These are phyloP conservation scores for Huiozyma sinensis DNA, from an alignment of 805 yeast genomes.

Conservation along the genomic window DNA sequence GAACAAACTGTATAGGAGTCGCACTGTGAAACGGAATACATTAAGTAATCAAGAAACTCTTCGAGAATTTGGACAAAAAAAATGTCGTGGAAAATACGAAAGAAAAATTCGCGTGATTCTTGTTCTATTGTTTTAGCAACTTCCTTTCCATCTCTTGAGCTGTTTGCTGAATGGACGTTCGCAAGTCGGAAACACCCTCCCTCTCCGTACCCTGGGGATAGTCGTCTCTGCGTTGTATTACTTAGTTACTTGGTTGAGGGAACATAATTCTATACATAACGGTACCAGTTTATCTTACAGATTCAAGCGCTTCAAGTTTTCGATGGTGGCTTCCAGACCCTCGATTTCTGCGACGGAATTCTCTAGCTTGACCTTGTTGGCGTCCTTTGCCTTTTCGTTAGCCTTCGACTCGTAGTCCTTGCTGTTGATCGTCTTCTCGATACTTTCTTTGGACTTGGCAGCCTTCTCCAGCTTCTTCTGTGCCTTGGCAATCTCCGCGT, in stretches of 20 bases:
- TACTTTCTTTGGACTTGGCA: constrained; percentile 44
- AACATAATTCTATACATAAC: neutral
- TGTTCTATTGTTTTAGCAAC: too few relatives aligned
- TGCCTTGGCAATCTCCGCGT: constrained; percentile 80
- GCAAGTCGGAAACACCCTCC: too few relatives aligned
- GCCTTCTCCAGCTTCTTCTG: constrained; percentile 62
- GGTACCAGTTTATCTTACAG: constrained; percentile 22
- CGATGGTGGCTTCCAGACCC: constrained; percentile 78
- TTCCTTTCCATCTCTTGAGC: too few relatives aligned
- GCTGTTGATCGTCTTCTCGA: constrained; percentile 58
- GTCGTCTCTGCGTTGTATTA: neutral
- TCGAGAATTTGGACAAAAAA: too few relatives aligned
- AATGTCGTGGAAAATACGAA: too few relatives aligned
- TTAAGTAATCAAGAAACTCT: too few relatives aligned
- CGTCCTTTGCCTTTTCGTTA: constrained; percentile 66
- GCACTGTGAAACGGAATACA: too few relatives aligned
- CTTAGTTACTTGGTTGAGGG: neutral
- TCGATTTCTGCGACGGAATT: constrained; percentile 77
- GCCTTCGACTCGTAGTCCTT: constrained; percentile 84
- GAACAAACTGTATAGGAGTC: too few relatives aligned
- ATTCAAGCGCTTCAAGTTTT: constrained; percentile 72
- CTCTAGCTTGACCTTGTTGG: constrained; percentile 57
- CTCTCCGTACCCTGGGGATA: too few relatives aligned
- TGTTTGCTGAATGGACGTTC: too few relatives aligned
- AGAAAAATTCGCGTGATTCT: too few relatives aligned